These are phyloP conservation scores for Xerocomus spinulosus DNA, from an alignment of 768 basidiomycete species.

Conservation along the genomic window DNA sequence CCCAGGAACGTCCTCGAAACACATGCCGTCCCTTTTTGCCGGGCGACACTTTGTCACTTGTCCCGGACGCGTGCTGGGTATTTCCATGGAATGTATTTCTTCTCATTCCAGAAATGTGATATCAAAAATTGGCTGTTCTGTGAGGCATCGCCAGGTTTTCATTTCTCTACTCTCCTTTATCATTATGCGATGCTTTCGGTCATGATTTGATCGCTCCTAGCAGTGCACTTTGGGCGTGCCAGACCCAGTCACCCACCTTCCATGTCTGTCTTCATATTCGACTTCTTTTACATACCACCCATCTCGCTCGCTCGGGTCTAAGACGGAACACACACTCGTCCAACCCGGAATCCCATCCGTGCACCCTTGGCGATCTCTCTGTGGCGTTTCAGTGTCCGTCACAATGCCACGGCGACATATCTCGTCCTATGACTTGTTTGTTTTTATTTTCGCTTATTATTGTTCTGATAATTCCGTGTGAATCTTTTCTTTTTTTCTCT, in stretches of 20 bases:
- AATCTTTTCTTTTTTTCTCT: constrained; percentile 14
- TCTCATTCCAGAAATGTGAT: constrained; percentile 31
- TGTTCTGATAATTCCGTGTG: constrained; percentile 11
- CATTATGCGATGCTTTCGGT: constrained; percentile 27
- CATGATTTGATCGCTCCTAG: constrained; percentile 29
- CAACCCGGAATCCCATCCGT: constrained; percentile 16
- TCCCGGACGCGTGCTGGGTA: too few relatives aligned
- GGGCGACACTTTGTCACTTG: constrained; percentile 15
- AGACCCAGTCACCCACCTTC: constrained; percentile 21
- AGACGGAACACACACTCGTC: constrained; percentile 30
- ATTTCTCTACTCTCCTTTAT: constrained; percentile 22
- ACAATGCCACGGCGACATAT: constrained; percentile 1
- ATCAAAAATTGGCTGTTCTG: constrained; percentile 31
- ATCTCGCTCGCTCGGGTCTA: constrained; percentile 27
- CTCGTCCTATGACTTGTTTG: constrained; percentile 18
- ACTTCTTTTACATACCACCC: constrained; percentile 32
- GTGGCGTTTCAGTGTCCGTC: constrained; percentile 20
- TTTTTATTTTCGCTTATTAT: constrained; percentile 16
- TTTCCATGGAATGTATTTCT: constrained; percentile 20
- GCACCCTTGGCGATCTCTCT: constrained; percentile 2
- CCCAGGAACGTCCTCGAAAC: constrained; percentile 31
- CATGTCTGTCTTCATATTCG: constrained; percentile 15
- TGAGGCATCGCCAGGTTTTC: constrained; percentile 27
- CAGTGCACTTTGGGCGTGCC: constrained; percentile 19
- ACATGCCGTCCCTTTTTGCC: constrained; percentile 16